These are phyloP conservation scores for Ophiognomonia clavigignenti-juglandacearum DNA, from an alignment of 2,329 filamentous ascomycete species.

Conservation along the genomic window DNA sequence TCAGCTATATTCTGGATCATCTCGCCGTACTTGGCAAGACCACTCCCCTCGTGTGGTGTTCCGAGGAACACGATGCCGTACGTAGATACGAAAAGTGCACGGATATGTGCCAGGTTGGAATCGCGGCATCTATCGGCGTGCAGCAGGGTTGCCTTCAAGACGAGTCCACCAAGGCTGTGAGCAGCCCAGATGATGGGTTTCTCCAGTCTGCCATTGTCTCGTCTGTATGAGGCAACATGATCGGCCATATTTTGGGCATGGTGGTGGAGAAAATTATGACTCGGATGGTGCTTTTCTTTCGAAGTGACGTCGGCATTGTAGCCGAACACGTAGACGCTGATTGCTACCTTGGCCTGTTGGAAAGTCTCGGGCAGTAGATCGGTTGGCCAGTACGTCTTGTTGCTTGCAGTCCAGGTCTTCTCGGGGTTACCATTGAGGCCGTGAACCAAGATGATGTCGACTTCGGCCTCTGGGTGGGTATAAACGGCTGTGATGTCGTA, in stretches of 20 bases:
- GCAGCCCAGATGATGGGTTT: slow-evolving; percentile 73
- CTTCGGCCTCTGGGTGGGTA: slow-evolving; percentile 52
- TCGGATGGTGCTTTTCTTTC: slow-evolving; percentile 49
- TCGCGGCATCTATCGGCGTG: slow-evolving; percentile 59
- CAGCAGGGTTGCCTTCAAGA: slow-evolving; percentile 65
- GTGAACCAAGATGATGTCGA: slow-evolving; percentile 66
- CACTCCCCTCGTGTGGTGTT: slow-evolving; percentile 69
- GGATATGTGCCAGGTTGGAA: slow-evolving; percentile 57
- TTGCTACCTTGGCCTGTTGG: slow-evolving; percentile 39
- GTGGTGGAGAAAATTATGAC: slow-evolving; percentile 63
- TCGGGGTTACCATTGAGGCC: slow-evolving; percentile 63
- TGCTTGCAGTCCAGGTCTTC: slow-evolving; percentile 53
- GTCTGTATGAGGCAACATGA: slow-evolving; percentile 58
- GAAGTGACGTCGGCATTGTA: slow-evolving; percentile 65
- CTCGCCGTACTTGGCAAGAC: slow-evolving; percentile 62
- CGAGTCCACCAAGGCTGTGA: slow-evolving; percentile 68
- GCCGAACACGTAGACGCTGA: slow-evolving; percentile 66
- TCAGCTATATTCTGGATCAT: slow-evolving; percentile 64
- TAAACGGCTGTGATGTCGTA: slow-evolving; percentile 58
- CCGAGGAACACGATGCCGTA: slow-evolving; percentile 74
- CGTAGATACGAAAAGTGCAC: slow-evolving; percentile 68
- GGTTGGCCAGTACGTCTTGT: slow-evolving; percentile 63
- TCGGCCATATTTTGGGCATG: slow-evolving; percentile 66
- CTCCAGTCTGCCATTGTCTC: slow-evolving; percentile 47
- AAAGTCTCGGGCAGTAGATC: slow-evolving; percentile 62